Evolutionary conservation across 495 filamentous ascomycete species (phyloP).

Genomic region (Daldinia concentrica): DNA sequence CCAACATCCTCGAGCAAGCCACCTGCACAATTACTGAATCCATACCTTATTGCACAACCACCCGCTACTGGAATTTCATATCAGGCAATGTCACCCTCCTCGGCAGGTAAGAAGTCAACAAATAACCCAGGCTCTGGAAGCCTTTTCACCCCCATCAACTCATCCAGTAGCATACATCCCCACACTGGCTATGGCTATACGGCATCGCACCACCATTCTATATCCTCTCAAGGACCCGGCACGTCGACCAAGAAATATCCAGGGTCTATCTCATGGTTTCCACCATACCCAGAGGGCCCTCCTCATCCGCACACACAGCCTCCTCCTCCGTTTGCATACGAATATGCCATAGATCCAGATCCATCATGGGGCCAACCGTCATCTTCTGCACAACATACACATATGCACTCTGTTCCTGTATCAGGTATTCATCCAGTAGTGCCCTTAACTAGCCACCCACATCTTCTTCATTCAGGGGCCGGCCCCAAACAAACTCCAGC

Average conservation of each 20-base stretch:
- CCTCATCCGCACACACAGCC: neutral
- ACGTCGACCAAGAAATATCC: neutral
- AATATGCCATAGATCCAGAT: neutral
- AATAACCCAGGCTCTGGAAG: neutral
- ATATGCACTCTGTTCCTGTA: neutral
- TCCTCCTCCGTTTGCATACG: neutral
- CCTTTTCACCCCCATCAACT: constrained; percentile 7
- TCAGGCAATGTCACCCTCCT: neutral
- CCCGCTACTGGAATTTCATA: neutral
- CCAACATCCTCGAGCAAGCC: neutral
- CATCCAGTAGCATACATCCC: neutral
- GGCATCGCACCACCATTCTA: neutral
- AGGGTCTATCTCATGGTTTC: neutral
- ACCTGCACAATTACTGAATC: neutral
- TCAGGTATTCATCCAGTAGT: too few relatives aligned
- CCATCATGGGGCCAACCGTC: neutral
- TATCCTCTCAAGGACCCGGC: neutral
- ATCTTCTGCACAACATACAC: too few relatives aligned
- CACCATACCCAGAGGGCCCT: neutral
- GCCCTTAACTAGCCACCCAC: neutral
- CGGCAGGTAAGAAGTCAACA: neutral
- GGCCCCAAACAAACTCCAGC: neutral
- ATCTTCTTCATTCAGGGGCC: neutral
- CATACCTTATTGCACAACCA: neutral
- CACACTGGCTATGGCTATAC: neutral